phyloP scores from a whole-genome alignment of 257 asterid genomes.

The Forsythia viridissima region DNA sequence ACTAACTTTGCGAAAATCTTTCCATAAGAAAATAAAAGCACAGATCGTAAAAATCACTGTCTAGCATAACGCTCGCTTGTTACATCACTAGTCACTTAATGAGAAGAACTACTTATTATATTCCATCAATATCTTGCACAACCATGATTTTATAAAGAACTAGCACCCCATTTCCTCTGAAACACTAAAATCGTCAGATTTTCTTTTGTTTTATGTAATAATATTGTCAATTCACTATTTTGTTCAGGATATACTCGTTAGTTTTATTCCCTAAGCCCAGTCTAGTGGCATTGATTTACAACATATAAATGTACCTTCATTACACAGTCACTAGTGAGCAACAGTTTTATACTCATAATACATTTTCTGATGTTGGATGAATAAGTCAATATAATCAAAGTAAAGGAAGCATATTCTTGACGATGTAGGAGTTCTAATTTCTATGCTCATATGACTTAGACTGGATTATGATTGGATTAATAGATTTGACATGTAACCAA shows the following conservation, averaged over 20 bases:
- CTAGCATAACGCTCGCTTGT: neutral
- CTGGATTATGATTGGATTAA: neutral
- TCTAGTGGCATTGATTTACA: neutral
- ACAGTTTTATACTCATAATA: too few relatives aligned
- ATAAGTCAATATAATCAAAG: neutral
- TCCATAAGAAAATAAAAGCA: neutral
- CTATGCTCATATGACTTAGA: neutral
- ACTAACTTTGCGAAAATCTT: neutral
- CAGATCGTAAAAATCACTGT: neutral
- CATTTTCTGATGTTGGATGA: neutral
- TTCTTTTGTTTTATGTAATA: neutral
- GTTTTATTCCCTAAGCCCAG: neutral
- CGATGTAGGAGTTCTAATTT: neutral
- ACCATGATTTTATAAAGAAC: neutral
- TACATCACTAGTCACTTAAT: neutral
- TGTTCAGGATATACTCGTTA: neutral
- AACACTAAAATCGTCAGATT: neutral
- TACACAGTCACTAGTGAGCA: too few relatives aligned
- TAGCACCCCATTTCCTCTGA: neutral
- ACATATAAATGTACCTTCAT: neutral
- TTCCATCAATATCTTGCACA: neutral
- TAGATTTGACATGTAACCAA: neutral
- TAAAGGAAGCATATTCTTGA: neutral
- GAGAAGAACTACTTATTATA: neutral
- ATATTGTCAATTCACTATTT: neutral